Evolutionary conservation across 495 filamentous ascomycete genomes (phyloP), one percentile per base, ranked within the genome.

Genomic region (Cladorrhinum samala): DNA sequence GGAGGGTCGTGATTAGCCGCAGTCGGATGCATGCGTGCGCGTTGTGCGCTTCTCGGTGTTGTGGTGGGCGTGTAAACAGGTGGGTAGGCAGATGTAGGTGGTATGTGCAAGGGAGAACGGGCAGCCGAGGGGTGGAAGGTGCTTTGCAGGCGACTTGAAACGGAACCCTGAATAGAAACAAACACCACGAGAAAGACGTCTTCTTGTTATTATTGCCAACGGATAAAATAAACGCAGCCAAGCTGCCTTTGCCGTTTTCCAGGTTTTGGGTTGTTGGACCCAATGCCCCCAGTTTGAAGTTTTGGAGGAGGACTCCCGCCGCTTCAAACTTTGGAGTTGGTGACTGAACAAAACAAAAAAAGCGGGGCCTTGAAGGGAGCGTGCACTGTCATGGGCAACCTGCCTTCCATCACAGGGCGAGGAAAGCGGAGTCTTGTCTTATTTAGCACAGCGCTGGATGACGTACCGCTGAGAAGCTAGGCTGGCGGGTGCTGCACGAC

Each of bases 1-100:
- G 11, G n/a, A n/a, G n/a, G 18, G 24, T 47, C 24, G 13, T 47
- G 45, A 25, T 47, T 27, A 47, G 45, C 45, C 25, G 45, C 45
- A 30, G 13, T n/a, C 24, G 23, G 13, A 33, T 23, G 24, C 14
- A 14, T 25, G 24, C 45, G 18, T 47, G 45, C 23, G 24, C 16
- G 14, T 21, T n/a, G n/a, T n/a, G n/a, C n/a, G n/a, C n/a, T n/a
- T n/a, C n/a, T n/a, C n/a, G n/a, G n/a, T n/a, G n/a, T n/a, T n/a
- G n/a, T 37, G 30, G 30, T 37, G 30, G 14, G 30, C 30, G n/a
- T n/a, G n/a, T n/a, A n/a, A n/a, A n/a, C n/a, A n/a, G n/a, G n/a
- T n/a, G n/a, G n/a, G n/a, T n/a, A n/a, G n/a, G n/a, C n/a, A n/a
- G n/a, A n/a, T n/a, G n/a, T n/a, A n/a, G n/a, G n/a, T n/a, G n/a